These are phyloP conservation scores for Arabidopsis thaliana DNA, from an alignment of 345 rosid species.

Conservation along the genomic window TAIR10.1 NC_003076.8:15798001-15798500, in stretches of 20 bases:
- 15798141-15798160: not conserved
- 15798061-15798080: slow-evolving; percentile 32
- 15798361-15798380: not conserved
- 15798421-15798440: not conserved
- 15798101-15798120: slow-evolving; percentile 28
- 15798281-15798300: not conserved
- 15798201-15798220: no score
- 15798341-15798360: rapidly evolving
- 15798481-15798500: slow-evolving; percentile 4
- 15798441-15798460: slow-evolving; percentile 10
- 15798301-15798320: no score
- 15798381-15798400: not conserved
- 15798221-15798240: slow-evolving; percentile 12
- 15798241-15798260: slow-evolving; percentile 11
- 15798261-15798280: slow-evolving; percentile 10
- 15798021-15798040: not conserved
- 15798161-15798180: rapidly evolving
- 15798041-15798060: slow-evolving; percentile 2
- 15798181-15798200: not conserved
- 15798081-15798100: not conserved
- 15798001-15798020: slow-evolving; percentile 19
- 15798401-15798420: not conserved
- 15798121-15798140: slow-evolving; percentile 3
- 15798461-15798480: not conserved
- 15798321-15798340: slow-evolving; percentile 9